Evolutionary conservation across 805 yeast genomes (phyloP).

Genomic region (Yarrowia alimentaria): DNA sequence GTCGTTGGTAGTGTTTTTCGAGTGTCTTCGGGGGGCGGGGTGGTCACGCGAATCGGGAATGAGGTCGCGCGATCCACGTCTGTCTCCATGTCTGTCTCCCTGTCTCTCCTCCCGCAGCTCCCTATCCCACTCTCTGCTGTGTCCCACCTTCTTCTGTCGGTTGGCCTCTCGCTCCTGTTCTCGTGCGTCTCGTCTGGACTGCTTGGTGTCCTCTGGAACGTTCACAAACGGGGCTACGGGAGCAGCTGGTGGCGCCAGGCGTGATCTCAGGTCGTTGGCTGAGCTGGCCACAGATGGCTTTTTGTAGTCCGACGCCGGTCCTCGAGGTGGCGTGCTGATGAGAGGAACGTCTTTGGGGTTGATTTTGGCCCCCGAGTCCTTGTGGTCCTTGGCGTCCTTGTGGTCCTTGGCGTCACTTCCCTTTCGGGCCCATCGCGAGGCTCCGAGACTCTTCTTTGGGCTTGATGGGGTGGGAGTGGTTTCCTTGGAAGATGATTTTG

Average conservation of each 20-base stretch:
- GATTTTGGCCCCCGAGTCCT: neutral
- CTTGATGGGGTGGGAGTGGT: neutral
- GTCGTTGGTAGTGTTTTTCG: neutral
- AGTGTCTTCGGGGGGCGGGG: constrained; percentile 7
- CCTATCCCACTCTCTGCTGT: constrained; percentile 15
- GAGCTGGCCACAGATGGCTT: neutral
- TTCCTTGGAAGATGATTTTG: too few species aligned
- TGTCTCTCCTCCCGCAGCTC: neutral
- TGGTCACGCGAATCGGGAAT: constrained; percentile 14
- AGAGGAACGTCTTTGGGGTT: constrained; percentile 22
- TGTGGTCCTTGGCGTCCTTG: neutral
- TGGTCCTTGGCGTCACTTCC: neutral
- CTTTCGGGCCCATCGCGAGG: constrained; percentile 16
- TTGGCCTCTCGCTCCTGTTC: constrained; percentile 10
- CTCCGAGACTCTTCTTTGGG: neutral
- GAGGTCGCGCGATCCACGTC: too few species aligned
- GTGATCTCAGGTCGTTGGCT: constrained; percentile 14
- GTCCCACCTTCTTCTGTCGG: constrained; percentile 16
- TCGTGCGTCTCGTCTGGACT: constrained; percentile 1
- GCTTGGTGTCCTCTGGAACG: constrained; percentile 14
- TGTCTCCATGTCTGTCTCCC: neutral
- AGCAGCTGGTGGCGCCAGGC: constrained; percentile 4
- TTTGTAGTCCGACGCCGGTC: constrained; percentile 18
- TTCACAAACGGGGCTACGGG: constrained; percentile 15
- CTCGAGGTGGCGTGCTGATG: constrained; percentile 15